Evolutionary conservation across 2,329 filamentous ascomycete genomes (phyloP).

Genomic region (Trichoderma sp.): DNA sequence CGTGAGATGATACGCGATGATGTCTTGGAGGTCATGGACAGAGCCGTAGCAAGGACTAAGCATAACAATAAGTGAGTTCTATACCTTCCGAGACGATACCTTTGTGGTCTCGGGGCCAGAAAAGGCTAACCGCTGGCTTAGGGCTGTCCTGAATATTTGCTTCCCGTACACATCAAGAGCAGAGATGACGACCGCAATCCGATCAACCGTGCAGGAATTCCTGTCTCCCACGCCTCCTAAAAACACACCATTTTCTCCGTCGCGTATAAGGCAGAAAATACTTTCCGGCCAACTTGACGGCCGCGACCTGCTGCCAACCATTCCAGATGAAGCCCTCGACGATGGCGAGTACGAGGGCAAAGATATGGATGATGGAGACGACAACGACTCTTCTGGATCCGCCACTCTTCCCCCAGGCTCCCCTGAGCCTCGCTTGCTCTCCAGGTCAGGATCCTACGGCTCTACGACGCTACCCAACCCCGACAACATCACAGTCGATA

Average conservation of each 20-base stretch:
- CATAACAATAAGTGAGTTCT: slow-evolving; percentile 73
- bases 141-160: slow-evolving; percentile 81
- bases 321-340: slow-evolving; percentile 54
- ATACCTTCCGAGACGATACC: not conserved
- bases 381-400: slow-evolving; percentile 61
- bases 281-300: slow-evolving; percentile 65
- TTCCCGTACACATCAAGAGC: slow-evolving; percentile 97
- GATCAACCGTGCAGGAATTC: slow-evolving; percentile 85
- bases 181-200: slow-evolving; percentile 90
- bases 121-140: slow-evolving; percentile 36
- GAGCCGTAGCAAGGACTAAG: slow-evolving; percentile 82
- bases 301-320: slow-evolving; percentile 53
- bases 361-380: slow-evolving; percentile 52
- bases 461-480: slow-evolving; percentile 66
- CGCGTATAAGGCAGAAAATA: slow-evolving; percentile 84
- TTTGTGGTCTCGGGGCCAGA: too few species aligned
- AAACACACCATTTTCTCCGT: slow-evolving; percentile 80
- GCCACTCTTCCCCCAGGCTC: slow-evolving; percentile 62
- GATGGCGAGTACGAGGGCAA: slow-evolving; percentile 50
- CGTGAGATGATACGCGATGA: slow-evolving; percentile 82
- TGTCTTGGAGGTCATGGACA: slow-evolving; percentile 85
- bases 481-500: slow-evolving; percentile 83
- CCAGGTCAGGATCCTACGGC: slow-evolving; percentile 40
- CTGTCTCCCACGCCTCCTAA: slow-evolving; percentile 69
- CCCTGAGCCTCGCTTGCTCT: slow-evolving; percentile 47